phyloP scores from a whole-genome alignment of 2,329 filamentous ascomycete genomes.

The Cylindrodendrum hubeiense region DNA sequence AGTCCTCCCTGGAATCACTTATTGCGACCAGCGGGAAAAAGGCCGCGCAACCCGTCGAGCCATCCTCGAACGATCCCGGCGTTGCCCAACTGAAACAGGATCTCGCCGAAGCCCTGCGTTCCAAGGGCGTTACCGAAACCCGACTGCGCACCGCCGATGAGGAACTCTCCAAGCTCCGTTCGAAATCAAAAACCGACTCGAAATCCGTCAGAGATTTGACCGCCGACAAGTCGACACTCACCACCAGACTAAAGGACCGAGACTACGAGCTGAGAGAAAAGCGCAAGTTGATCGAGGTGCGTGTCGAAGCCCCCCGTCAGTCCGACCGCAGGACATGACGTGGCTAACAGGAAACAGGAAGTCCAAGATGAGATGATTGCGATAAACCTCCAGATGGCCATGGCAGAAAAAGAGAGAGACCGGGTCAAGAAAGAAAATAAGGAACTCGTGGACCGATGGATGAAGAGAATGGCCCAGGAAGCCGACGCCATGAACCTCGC shows the following conservation, averaged over 20 bases:
- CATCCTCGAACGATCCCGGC: slow-evolving; percentile 47
- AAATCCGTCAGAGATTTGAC: slow-evolving; percentile 73
- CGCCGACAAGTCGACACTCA: slow-evolving; percentile 70
- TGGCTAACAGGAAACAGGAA: slow-evolving; percentile 61
- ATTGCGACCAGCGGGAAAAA: slow-evolving; percentile 41
- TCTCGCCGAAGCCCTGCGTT: slow-evolving; percentile 81
- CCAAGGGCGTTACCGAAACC: slow-evolving; percentile 75
- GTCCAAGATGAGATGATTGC: slow-evolving; percentile 95
- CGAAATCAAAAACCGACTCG: slow-evolving; percentile 69
- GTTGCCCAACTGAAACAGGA: slow-evolving; percentile 72
- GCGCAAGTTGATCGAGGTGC: slow-evolving; percentile 81
- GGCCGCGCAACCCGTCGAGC: slow-evolving; percentile 24
- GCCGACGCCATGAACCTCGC: slow-evolving; percentile 86
- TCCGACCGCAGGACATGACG: neutral
- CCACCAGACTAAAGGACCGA: slow-evolving; percentile 79
- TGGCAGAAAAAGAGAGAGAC: slow-evolving; percentile 82
- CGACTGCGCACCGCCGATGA: slow-evolving; percentile 72
- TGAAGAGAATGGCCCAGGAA: slow-evolving; percentile 87
- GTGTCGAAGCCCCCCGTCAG: neutral
- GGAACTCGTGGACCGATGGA: slow-evolving; percentile 91
- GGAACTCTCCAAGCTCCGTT: slow-evolving; percentile 74
- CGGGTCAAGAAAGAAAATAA: slow-evolving; percentile 86
- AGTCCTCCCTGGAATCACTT: slow-evolving; percentile 54
- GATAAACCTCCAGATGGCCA: slow-evolving; percentile 86
- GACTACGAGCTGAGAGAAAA: slow-evolving; percentile 90